Conservation (phyloP, 2,329 filamentous ascomycete species). For the Magnaporthiopsis incrustans region DNA sequence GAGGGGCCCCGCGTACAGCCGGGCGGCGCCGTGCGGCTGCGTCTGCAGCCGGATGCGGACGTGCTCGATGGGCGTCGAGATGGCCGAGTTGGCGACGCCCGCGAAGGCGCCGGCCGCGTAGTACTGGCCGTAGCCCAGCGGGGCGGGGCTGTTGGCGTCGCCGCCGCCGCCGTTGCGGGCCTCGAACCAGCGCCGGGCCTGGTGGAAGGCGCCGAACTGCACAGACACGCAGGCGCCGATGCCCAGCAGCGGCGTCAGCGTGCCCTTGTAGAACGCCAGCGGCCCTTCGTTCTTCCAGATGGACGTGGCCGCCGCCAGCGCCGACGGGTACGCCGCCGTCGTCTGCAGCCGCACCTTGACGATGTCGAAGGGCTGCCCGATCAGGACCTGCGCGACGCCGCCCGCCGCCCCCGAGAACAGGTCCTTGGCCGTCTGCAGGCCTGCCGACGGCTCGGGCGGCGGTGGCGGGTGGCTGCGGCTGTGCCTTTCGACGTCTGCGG, state of each 20-base stretch:
- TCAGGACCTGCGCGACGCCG: constrained; percentile 85
- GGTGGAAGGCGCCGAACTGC: constrained; percentile 96
- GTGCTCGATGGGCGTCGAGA: constrained; percentile 93
- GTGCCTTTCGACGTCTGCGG: constrained; percentile 27
- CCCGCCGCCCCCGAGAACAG: constrained; percentile 84
- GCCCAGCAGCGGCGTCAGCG: constrained; percentile 85
- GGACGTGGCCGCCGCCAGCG: constrained; percentile 68
- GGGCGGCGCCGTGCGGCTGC: constrained; percentile 76
- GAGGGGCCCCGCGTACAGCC: constrained; percentile 74
- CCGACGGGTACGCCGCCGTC: constrained; percentile 69
- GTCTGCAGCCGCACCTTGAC: constrained; percentile 97
- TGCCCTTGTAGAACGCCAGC: constrained; percentile 96
- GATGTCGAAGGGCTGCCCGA: constrained; percentile 80
- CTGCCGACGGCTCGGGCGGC: background rate
- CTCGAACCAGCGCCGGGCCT: constrained; percentile 81
- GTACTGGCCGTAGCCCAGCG: constrained; percentile 76
- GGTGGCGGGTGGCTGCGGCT: constrained; percentile 21
- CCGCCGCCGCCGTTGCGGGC: constrained; percentile 55
- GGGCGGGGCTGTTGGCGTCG: constrained; percentile 48
- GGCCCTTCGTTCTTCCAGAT: constrained; percentile 87
- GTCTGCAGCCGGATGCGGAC: constrained; percentile 93
- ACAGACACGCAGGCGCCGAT: constrained; percentile 98
- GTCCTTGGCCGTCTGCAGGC: constrained; percentile 69
- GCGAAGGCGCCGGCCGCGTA: constrained; percentile 87
- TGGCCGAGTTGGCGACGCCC: constrained; percentile 77